A percentile compares a stretch with the other conserved stretches of the same genome.
Evolutionary conservation across 2,329 filamentous ascomycete genomes (phyloP).

Genomic region (Aspergillus neoniger): DNA sequence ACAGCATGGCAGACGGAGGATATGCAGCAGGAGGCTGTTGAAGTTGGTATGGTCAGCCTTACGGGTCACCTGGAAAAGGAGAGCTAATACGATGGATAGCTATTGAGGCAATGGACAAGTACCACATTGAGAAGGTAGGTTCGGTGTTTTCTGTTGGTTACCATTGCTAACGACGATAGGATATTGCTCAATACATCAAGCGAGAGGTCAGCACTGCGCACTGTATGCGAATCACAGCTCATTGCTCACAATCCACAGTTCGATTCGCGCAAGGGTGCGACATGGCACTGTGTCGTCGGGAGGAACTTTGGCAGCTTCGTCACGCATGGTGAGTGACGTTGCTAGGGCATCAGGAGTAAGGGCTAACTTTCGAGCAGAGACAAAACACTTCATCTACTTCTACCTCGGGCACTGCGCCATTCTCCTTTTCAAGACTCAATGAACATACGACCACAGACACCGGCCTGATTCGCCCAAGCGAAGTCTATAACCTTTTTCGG

Average conservation of each 20-base stretch:
- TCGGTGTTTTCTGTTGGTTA: not conserved
- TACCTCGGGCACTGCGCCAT: constrained; percentile 99
- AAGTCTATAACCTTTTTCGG: constrained; percentile 8
- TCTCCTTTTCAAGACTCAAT: constrained; percentile 98
- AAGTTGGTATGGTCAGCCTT: constrained; percentile 72
- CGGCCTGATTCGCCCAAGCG: not conserved
- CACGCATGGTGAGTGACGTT: constrained; percentile 73
- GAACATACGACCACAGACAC: constrained; percentile 13
- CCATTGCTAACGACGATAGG: constrained; percentile 53
- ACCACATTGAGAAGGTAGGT: constrained; percentile 69
- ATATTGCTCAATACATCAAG: constrained; percentile 96
- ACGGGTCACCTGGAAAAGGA: not conserved
- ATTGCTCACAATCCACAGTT: constrained; percentile 62
- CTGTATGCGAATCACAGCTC: constrained; percentile 20
- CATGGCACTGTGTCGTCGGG: constrained; percentile 99
- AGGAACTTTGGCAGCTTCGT: constrained; percentile 99
- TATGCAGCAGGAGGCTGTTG: constrained; percentile 93
- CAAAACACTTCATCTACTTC: constrained; percentile 99
- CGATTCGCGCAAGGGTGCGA: constrained; percentile 93
- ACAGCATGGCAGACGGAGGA: constrained; percentile 74
- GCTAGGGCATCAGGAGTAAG: not conserved
- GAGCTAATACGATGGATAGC: constrained; percentile 50
- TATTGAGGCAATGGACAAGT: constrained; percentile 71
- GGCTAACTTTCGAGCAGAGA: constrained; percentile 62
- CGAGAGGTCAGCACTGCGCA: constrained; percentile 65